Evolutionary conservation across 352 stramenopile genomes (phyloP).

Genomic region (Pythium utonaiense): DNA sequence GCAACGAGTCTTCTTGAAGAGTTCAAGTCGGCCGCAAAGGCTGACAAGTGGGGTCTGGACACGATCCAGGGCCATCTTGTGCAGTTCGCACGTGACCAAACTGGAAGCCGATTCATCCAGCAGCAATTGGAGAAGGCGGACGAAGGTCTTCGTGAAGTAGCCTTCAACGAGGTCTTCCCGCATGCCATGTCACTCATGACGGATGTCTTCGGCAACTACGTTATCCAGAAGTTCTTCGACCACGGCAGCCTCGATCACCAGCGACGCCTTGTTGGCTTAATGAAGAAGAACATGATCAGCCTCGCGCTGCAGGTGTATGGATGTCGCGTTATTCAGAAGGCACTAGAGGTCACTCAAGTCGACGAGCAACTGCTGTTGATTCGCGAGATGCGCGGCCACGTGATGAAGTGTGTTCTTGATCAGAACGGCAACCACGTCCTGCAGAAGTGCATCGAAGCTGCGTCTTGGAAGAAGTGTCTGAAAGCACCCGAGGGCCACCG

Average conservation of each 20-base stretch:
- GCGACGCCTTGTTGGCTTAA: slow-evolving; percentile 74
- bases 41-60: slow-evolving; percentile 78
- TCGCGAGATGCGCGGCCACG: slow-evolving; percentile 69
- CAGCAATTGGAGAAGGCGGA: slow-evolving; percentile 85
- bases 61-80: slow-evolving; percentile 83
- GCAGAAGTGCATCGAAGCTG: slow-evolving; percentile 97
- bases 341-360: slow-evolving; percentile 70
- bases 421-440: slow-evolving; percentile 99
- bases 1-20: slow-evolving; percentile 78
- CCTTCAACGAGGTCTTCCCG: slow-evolving; percentile 83
- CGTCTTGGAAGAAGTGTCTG: slow-evolving; percentile 44
- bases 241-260: slow-evolving; percentile 90
- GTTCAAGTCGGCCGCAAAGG: slow-evolving; percentile 63
- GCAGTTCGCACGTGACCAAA: slow-evolving; percentile 84
- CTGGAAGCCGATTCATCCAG: slow-evolving; percentile 86
- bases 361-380: slow-evolving; percentile 78
- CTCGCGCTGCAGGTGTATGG: slow-evolving; percentile 96
- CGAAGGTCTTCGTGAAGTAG: slow-evolving; percentile 59
- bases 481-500: slow-evolving; percentile 14
- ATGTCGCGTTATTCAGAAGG: slow-evolving; percentile 97
- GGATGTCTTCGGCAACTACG: slow-evolving; percentile 99
- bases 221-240: slow-evolving; percentile 98
- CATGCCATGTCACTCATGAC: slow-evolving; percentile 84
- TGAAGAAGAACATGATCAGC: slow-evolving; percentile 93
- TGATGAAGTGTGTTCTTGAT: slow-evolving; percentile 94